Percentiles rank a stretch among this genome's conserved stretches.
Evolutionary conservation across 495 filamentous ascomycete genomes (phyloP).

Genomic region (Wilcoxina mikolae): DNA sequence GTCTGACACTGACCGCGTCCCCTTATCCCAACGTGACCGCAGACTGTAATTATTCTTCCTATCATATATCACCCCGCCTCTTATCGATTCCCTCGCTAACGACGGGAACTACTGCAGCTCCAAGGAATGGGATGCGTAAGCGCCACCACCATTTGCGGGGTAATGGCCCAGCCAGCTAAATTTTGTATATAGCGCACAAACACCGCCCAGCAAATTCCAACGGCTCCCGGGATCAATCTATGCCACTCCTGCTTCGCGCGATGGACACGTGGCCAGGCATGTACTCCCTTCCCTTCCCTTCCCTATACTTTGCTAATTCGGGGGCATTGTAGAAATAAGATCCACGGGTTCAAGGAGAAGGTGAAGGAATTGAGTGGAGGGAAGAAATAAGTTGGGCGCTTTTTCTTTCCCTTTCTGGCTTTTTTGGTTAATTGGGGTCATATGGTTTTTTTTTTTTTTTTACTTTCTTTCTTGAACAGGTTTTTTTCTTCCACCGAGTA

Average conservation of each 20-base stretch:
- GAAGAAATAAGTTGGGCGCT: no score
- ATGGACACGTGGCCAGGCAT: constrained; percentile 20
- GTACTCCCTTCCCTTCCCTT: neutral
- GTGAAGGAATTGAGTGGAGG: constrained; percentile 24
- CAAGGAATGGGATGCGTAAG: constrained; percentile 12
- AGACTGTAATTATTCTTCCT: neutral
- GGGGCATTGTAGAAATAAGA: constrained; percentile 16
- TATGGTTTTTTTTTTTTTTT: no score
- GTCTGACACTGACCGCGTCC: neutral
- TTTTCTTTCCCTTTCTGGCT: no score
- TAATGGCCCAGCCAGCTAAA: constrained; percentile 10
- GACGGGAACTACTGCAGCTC: constrained; percentile 7
- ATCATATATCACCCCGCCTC: neutral
- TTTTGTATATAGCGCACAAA: neutral
- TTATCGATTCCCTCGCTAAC: neutral
- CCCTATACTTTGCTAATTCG: neutral
- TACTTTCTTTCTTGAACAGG: no score
- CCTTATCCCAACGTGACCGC: neutral
- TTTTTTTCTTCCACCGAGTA: no score
- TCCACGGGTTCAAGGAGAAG: constrained; percentile 27
- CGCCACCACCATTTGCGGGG: constrained; percentile 14
- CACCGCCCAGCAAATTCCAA: constrained; percentile 26
- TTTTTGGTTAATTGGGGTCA: no score
- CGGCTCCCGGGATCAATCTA: constrained; percentile 21
- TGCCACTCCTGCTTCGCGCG: constrained; percentile 19